Evolutionary conservation across 1,284 basidiomycete genomes (phyloP).

Genomic region (Cystobasidium sp.): DNA sequence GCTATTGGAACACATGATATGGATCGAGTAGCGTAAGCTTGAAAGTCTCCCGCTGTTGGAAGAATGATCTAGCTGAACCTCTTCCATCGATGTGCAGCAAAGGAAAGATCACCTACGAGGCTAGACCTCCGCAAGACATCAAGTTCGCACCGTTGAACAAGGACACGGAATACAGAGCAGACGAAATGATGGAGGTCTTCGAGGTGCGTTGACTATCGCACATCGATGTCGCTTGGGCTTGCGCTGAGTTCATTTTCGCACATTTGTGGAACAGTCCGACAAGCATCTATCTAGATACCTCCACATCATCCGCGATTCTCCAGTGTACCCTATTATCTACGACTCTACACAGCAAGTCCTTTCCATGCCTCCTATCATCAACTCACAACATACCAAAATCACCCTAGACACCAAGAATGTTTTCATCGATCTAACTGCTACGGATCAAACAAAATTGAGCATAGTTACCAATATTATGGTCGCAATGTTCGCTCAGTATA

Average conservation of each 20-base stretch:
- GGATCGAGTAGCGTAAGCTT: constrained; percentile 68
- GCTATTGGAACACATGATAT: constrained; percentile 98
- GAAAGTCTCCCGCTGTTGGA: not conserved
- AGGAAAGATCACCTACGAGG: constrained; percentile 71
- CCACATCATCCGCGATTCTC: constrained; percentile 89
- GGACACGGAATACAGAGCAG: constrained; percentile 72
- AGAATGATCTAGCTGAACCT: not conserved
- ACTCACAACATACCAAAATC: constrained; percentile 97
- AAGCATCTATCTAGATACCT: constrained; percentile 89
- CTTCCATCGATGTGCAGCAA: constrained; percentile 30
- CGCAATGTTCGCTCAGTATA: constrained; percentile 98
- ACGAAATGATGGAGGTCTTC: constrained; percentile 85
- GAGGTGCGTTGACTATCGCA: constrained; percentile 65
- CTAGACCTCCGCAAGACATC: constrained; percentile 83
- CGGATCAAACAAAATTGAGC: constrained; percentile 94
- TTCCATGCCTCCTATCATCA: constrained; percentile 98
- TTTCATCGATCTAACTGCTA: constrained; percentile 96
- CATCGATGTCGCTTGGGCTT: not conserved
- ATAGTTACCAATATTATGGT: constrained; percentile 93
- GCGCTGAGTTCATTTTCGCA: not conserved
- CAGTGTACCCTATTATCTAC: constrained; percentile 98
- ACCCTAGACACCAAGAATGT: constrained; percentile 90
- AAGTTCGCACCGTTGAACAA: constrained; percentile 86
- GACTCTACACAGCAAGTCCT: constrained; percentile 83
- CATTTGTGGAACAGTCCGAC: constrained; percentile 68